Evolutionary conservation across 345 rosid genomes (phyloP), one percentile per base, ranked within the genome.

Genomic region (Psidium guajava): DNA sequence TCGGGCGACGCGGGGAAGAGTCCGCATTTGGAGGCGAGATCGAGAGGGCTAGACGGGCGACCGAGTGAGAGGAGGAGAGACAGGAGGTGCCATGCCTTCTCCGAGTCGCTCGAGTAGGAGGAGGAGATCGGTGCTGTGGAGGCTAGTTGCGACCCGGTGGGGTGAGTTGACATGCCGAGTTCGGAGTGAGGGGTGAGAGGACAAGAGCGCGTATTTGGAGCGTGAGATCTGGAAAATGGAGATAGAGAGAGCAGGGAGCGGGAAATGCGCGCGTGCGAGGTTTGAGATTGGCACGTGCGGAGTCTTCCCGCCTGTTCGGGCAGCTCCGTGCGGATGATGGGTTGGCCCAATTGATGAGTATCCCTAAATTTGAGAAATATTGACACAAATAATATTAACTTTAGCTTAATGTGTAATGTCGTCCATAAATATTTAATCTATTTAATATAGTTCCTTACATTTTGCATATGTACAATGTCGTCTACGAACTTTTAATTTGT

Each of bases 51-150:
- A n/a, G 89, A 81, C 6, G 95, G 91, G 56, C 88, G 89, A 89
- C 95, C 93, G 73, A 90, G 57, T 57, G 91, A 90, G 82, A 93
- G 86, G 86, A 94, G 87, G 84, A 91, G 88, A 10, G 91, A 87
- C 57, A 91, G 83, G 54, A 94, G 69, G 89, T 91, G 92, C 95
- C 95, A 93, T 55, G 95, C 93, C 86, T 92, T 90, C 28, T 91
- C 89, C n/a, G 82, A 83, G 7, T 82, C 85, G 61, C 61, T 21
- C 64, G 90, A 27, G 69, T 50, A 52, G 55, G 88, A 61, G 57
- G 85, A 83, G 84, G 86, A 1, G 54, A 52, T 32, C 22, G 84
- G 54, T 27, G 56, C 83, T 14, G 22, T 16, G 69, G 84, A 1
- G 25, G 50, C 47, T 87, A 75, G 54, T 32, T 61, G 85, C 13